Percentiles rank a stretch among this genome's conserved stretches.
These are phyloP conservation scores for Ganoderma boninense DNA, from an alignment of 1,284 basidiomycete species.

Conservation along the genomic window DNA sequence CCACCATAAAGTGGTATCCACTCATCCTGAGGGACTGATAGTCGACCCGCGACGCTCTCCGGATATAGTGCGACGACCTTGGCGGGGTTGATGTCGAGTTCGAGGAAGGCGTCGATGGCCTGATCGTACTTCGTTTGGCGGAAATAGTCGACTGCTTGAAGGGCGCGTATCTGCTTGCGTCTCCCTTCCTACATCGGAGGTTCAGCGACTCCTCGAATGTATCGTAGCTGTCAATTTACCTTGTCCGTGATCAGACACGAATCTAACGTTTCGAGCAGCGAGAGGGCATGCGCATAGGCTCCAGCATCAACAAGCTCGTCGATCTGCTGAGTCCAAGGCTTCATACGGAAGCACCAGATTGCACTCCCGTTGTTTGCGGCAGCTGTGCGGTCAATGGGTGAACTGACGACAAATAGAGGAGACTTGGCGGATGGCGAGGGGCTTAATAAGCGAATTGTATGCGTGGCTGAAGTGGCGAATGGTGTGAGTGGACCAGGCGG, in stretches of 20 bases:
- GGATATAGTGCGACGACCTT: conserved; percentile 94
- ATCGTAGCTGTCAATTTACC: conserved; percentile 45
- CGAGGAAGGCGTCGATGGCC: conserved; percentile 90
- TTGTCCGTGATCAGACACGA: conserved; percentile 71
- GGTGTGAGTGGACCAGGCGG: conserved; percentile 57
- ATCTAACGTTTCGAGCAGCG: conserved; percentile 80
- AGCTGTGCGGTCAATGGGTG: conserved; percentile 74
- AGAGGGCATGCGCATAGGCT: conserved; percentile 83
- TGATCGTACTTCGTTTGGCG: conserved; percentile 70
- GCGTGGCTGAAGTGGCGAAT: conserved; percentile 46
- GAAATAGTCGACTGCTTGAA: conserved; percentile 85
- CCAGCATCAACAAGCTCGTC: conserved; percentile 84
- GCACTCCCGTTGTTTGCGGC: conserved; percentile 74
- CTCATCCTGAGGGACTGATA: conserved; percentile 72
- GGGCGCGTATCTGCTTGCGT: conserved; percentile 65
- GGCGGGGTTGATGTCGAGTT: conserved; percentile 91
- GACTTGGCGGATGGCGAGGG: conserved; percentile 61
- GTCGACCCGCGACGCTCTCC: conserved; percentile 79
- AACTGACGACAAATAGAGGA: conserved; percentile 73
- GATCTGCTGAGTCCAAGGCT: conserved; percentile 82
- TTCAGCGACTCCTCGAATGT: background rate
- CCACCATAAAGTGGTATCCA: conserved; percentile 94
- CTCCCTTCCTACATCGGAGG: conserved; percentile 57
- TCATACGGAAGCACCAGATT: conserved; percentile 81
- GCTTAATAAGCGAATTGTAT: conserved; percentile 66